These are phyloP conservation scores for Kitagawia praeruptora DNA, from an alignment of 129 eudicot genomes.

Conservation along the genomic window DNA sequence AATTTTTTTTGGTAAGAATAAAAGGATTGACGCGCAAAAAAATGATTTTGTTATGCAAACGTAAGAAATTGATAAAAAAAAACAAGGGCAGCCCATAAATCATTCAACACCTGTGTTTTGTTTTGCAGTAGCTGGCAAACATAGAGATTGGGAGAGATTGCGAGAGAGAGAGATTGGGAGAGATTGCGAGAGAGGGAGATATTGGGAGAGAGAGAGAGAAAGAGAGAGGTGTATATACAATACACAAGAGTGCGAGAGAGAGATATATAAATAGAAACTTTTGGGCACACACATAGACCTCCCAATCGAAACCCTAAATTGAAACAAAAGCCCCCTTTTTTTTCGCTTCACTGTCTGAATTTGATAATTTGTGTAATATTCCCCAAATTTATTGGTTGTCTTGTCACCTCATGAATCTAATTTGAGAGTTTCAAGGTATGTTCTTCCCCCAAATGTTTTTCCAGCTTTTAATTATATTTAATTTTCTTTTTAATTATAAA, in stretches of 20 bases:
- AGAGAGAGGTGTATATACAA: background rate
- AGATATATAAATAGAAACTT: background rate
- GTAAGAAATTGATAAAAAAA: too few relatives aligned
- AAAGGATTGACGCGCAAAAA: too few relatives aligned
- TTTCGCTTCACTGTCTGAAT: background rate
- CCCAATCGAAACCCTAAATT: constrained; percentile 4
- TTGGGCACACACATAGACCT: background rate
- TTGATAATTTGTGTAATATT: background rate
- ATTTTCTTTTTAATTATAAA: background rate
- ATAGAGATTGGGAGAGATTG: too few relatives aligned
- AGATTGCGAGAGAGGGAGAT: background rate
- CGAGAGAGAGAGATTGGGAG: background rate
- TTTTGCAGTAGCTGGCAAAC: background rate
- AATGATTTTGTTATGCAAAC: too few relatives aligned
- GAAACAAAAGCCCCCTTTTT: background rate
- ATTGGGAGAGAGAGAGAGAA: background rate
- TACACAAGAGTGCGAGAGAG: background rate
- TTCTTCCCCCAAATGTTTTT: background rate
- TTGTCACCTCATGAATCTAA: background rate
- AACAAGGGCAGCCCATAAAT: background rate
- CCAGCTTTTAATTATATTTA: background rate
- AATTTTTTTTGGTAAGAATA: too few relatives aligned
- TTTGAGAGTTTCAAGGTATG: background rate
- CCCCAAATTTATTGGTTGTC: background rate
- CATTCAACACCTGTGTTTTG: constrained; percentile 1